These are phyloP conservation scores for Lactarius hatsudake DNA, from an alignment of 768 basidiomycete genomes.

Conservation along the genomic window DNA sequence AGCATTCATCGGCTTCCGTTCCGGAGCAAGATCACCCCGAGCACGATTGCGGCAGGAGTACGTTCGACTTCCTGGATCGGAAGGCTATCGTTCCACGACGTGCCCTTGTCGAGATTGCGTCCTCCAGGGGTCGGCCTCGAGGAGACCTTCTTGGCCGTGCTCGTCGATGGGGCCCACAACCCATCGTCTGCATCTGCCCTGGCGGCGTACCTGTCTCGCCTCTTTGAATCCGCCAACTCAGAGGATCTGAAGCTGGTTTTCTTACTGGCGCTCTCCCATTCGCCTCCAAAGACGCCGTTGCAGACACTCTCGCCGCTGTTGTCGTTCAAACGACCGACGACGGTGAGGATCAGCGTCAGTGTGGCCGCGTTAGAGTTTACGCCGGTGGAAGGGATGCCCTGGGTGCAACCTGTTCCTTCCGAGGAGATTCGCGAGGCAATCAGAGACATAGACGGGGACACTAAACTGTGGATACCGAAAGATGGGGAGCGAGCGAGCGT, in stretches of 20 bases:
- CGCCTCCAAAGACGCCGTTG: slow-evolving; percentile 77
- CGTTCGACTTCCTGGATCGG: slow-evolving; percentile 71
- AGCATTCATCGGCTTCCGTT: slow-evolving; percentile 29
- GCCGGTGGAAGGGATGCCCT: slow-evolving; percentile 89
- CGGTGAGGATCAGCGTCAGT: slow-evolving; percentile 35
- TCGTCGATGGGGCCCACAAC: slow-evolving; percentile 96
- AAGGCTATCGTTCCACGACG: slow-evolving; percentile 66
- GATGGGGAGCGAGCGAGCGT: slow-evolving; percentile 36
- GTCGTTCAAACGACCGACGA: slow-evolving; percentile 33
- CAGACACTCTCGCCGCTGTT: slow-evolving; percentile 73
- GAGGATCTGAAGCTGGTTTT: slow-evolving; percentile 53
- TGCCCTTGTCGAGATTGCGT: slow-evolving; percentile 30
- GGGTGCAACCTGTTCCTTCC: slow-evolving; percentile 69
- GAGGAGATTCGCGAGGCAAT: slow-evolving; percentile 50
- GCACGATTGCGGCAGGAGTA: slow-evolving; percentile 58
- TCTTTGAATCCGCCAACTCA: slow-evolving; percentile 35
- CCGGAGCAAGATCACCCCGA: slow-evolving; percentile 43
- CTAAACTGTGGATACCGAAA: slow-evolving; percentile 45
- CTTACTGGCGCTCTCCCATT: slow-evolving; percentile 79
- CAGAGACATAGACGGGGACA: slow-evolving; percentile 41
- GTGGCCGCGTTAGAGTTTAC: slow-evolving; percentile 64
- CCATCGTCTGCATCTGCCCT: slow-evolving; percentile 69
- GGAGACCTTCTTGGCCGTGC: slow-evolving; percentile 41
- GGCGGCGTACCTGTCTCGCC: slow-evolving; percentile 55
- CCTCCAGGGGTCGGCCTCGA: neutral